Evolutionary conservation across 331 rosid species (phyloP), one percentile per base, ranked within the genome.

Genomic region (Stylosanthes scabra): DNA sequence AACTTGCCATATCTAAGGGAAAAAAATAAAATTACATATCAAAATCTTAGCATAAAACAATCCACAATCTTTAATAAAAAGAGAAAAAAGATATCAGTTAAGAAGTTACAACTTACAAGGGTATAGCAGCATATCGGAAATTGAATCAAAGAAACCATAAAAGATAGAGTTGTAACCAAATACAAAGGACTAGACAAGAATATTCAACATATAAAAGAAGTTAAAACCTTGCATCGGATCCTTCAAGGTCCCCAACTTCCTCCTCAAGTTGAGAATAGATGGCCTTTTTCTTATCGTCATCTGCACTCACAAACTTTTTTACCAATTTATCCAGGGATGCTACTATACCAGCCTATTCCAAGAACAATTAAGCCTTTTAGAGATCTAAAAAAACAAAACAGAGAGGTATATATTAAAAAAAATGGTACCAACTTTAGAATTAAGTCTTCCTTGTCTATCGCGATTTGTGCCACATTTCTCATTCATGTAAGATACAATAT

Each of bases 391-490:
- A 3, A 31, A 3, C 37, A 31, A 5, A 5, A 31, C 5, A 31
- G 5, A 3, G 3, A 27, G 42, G 5, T 57, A 58, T n/a, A 49
- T 2, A 67, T 57, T 66, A 29, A 25, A 59, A 60, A 31, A 31
- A 31, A 52, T 58, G 74, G 52, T 37, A 83, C 93, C 63, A 58
- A 93, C 96, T 34, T 86, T 78, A 60, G 92, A 74, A 63, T 90
- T 81, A 60, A 91, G 95, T 63, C 80, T 87, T 40, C 99, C 97
- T 71, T 90, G 80, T n/a, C 76, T 88, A 44, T 94, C 97, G 71
- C 97, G 92, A 72, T 84, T 85, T 41, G 93, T 85, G 61, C 97
- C 93, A 75, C 85, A 51, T 75, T 82, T 89, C 82, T 85, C 96
- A 28, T 94, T 94, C 61, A 94, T 87, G 82, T 89, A 91, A 59